Evolutionary conservation across 805 yeast species (phyloP).

Genomic region (Spathaspora boniae): DNA sequence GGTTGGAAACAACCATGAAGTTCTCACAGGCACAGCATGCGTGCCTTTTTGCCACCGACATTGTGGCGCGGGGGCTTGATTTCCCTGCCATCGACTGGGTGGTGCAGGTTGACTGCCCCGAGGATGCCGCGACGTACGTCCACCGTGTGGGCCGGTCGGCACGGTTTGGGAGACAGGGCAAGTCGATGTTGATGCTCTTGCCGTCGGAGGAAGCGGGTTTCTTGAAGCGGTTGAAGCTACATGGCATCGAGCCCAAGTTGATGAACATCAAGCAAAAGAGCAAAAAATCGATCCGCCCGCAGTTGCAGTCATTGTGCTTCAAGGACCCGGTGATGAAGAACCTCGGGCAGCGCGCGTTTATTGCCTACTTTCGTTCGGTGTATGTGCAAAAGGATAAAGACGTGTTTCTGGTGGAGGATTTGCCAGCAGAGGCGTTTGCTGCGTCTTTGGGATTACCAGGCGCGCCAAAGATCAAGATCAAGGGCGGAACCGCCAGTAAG

Average conservation of each 20-base stretch:
- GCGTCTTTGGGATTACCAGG: slow-evolving; percentile 90
- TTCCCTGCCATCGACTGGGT: slow-evolving; percentile 95
- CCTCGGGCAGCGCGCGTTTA: slow-evolving; percentile 92
- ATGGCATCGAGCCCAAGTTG: slow-evolving; percentile 66
- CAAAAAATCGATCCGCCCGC: slow-evolving; percentile 71
- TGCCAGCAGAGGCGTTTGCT: slow-evolving; percentile 84
- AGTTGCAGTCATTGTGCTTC: slow-evolving; percentile 86
- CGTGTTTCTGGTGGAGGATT: slow-evolving; percentile 69
- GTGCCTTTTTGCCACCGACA: slow-evolving; percentile 85
- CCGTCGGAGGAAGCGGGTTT: slow-evolving; percentile 82
- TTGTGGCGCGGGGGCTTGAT: slow-evolving; percentile 89
- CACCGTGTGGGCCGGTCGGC: slow-evolving; percentile 92
- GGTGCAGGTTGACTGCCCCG: slow-evolving; percentile 89
- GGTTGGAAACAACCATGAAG: slow-evolving; percentile 77
- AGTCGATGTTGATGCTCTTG: slow-evolving; percentile 75
- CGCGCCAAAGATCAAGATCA: slow-evolving; percentile 85
- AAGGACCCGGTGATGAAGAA: slow-evolving; percentile 89
- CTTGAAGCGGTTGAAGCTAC: slow-evolving; percentile 55
- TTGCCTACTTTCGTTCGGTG: slow-evolving; percentile 83
- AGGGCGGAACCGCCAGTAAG: slow-evolving; percentile 48
- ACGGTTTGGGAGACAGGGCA: slow-evolving; percentile 79
- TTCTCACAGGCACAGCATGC: slow-evolving; percentile 76
- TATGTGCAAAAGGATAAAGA: slow-evolving; percentile 85
- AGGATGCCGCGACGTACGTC: slow-evolving; percentile 82
- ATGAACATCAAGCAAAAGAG: slow-evolving; percentile 73